Evolutionary conservation across 2,329 filamentous ascomycete genomes (phyloP), one percentile per base, ranked within the genome.

Genomic region (Aspergillus amoenus): DNA sequence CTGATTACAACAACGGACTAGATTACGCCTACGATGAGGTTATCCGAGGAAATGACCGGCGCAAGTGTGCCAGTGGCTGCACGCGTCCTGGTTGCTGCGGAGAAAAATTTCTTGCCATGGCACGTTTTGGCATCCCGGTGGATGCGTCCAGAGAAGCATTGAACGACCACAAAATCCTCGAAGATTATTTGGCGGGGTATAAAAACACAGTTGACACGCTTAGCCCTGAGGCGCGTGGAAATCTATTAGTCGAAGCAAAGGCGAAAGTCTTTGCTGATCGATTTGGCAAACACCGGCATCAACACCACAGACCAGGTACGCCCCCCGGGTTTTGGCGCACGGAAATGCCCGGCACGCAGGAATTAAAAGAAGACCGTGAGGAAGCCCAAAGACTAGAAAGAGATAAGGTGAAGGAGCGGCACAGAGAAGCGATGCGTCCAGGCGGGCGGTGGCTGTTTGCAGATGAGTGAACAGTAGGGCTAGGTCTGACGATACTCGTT

Each of bases 271-370:
- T 95, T 61, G 89, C 93, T 1, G 87, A 93, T 67, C 82, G 84
- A 60, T 86, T 85, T 70, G 92, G 92, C 5, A 91, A 82, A 69
- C 93, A 97, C 73, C 83, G 89, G 55, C 84, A 93, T 64, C 82
- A 86, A 27, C 92, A 88, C 72, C 84, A 87, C 58, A 83, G 91
- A 50, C 82, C 84, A 61, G 80, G 78, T 44, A 91, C 89, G 9
- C 93, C 94, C 12, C 91, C 91, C 2, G 93, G 92, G 0, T 97
- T 91, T 70, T 99, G 94, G 94, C 82, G 90, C 53, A 83, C 88
- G 2, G 93, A 96, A 64, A 96, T 99, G 70, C 93, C 93, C 1
- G 86, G 79, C 24, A 97, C 94, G 1, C 94, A 97, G 71, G 90
- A 97, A 73, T 75, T 87, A 27, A 79, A 84, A 64, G 77, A 80